Evolutionary conservation across 192 early-diverging fungal genomes (phyloP).

Genomic region (Umbelopsis sp.): DNA sequence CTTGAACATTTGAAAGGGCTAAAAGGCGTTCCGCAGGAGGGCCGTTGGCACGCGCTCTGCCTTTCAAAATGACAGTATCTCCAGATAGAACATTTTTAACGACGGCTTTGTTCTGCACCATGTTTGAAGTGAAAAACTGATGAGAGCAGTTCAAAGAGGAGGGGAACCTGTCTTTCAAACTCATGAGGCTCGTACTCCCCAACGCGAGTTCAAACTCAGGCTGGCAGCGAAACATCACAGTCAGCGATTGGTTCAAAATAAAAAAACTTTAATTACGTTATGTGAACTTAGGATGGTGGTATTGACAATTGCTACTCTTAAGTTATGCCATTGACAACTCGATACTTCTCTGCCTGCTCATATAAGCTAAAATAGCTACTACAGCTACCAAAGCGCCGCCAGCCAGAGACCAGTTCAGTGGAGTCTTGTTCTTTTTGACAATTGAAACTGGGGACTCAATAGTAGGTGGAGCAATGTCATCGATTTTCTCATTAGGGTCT

Average conservation of each 20-base stretch:
- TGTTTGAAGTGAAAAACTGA: not conserved
- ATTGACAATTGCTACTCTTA: not conserved
- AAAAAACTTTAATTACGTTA: not conserved
- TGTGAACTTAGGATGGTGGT: not conserved
- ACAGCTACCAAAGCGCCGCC: not conserved
- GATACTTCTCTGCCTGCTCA: not conserved
- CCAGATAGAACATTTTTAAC: conserved; percentile 92
- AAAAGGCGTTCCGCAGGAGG: conserved; percentile 88
- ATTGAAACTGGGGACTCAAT: not conserved
- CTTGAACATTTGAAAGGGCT: conserved; percentile 76
- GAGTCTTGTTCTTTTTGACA: not conserved
- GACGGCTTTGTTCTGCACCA: conserved; percentile 56
- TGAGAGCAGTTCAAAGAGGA: not conserved
- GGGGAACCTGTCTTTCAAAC: not conserved
- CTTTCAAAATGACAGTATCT: conserved; percentile 88
- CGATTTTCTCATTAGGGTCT: conserved; percentile 1
- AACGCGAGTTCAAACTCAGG: conserved; percentile 14
- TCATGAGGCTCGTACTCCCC: not conserved
- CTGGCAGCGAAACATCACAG: not conserved
- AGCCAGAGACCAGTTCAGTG: not conserved
- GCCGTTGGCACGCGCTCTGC: conserved; percentile 71
- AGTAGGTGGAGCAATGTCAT: not conserved
- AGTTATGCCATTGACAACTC: not conserved
- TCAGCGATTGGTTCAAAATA: not conserved
- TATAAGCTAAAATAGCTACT: not conserved